Evolutionary conservation across 805 yeast genomes (phyloP), one percentile per base, ranked within the genome.

Genomic region (Allodekkera sacchari): DNA sequence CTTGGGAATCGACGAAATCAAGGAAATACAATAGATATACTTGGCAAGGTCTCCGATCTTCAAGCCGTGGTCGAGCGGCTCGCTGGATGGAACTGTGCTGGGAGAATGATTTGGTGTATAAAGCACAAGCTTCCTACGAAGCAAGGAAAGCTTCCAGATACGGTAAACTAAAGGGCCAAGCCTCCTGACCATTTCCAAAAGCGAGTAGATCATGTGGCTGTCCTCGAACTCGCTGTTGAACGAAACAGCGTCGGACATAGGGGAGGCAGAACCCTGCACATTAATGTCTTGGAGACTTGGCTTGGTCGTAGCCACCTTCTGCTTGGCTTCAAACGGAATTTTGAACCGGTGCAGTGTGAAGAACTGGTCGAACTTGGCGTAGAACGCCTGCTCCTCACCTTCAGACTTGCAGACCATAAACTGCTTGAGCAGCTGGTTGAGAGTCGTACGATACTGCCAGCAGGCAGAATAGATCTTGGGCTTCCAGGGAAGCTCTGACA

Each of bases 161-260:
- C 63, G 68, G 46, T 78, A 81, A 3, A 76, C 58, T 30, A 77
- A 55, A 1, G 92, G 88, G 0, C 94, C 88, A 31, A 76, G 55
- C 2, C 52, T 46, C 18, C 66, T 61, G 27, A 80, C 44, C 23
- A 76, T 53, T 9, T 58, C 51, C 1, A 70, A 61, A 13, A 75
- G 52, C n/a, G 59, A 51, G 19, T 66, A 54, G 12, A 69, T 53
- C 55, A 70, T 74, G 45, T 72, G 69, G 35, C 54, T 20, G 22
- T 10, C 10, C 10, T 20, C 10, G 22, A 8, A 10, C 22, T 20
- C 10, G 22, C 22, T 8, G 22, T 8, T 20, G 22, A 8, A 8
- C 22, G 10, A 20, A 10, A 20, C 22, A n/a, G n/a, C 22, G 22
- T 20, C 10, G 22, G 7, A 10, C 10, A 20, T 20, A 9, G 23